These are phyloP conservation scores for Takashimella koratensis DNA, from an alignment of 1,284 basidiomycete species.

Conservation along the genomic window DNA sequence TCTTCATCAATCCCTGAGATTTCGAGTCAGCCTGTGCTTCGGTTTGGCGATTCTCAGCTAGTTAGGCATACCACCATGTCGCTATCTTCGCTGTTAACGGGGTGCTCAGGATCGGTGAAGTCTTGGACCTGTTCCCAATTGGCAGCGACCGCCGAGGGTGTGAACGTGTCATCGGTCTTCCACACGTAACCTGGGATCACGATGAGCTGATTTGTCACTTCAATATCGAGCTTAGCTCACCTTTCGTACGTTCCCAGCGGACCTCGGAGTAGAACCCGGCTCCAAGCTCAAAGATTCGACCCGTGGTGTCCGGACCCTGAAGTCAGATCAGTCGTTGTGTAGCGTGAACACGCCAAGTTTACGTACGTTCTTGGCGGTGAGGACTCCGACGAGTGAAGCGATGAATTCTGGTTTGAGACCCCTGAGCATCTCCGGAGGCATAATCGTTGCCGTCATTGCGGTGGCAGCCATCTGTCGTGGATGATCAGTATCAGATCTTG, in stretches of 20 bases:
- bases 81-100: slow-evolving; percentile 64
- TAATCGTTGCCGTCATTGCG: slow-evolving; percentile 88
- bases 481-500: not conserved
- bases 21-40: slow-evolving; percentile 13
- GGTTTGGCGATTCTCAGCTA: slow-evolving; percentile 7
- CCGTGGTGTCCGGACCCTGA: slow-evolving; percentile 75
- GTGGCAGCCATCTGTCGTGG: slow-evolving; percentile 75
- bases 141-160: slow-evolving; percentile 86
- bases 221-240: too few relatives aligned
- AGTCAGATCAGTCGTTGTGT: slow-evolving; percentile 53
- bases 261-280: slow-evolving; percentile 91
- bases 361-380: slow-evolving; percentile 47
- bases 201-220: not conserved
- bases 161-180: slow-evolving; percentile 83
- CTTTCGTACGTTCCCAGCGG: slow-evolving; percentile 88
- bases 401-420: slow-evolving; percentile 92
- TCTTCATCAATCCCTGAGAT: slow-evolving; percentile 4
- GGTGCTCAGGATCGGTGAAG: slow-evolving; percentile 69
- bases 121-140: slow-evolving; percentile 79
- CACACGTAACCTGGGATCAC: slow-evolving; percentile 64
- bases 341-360: not conserved
- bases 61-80: slow-evolving; percentile 56
- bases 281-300: slow-evolving; percentile 88
- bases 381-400: slow-evolving; percentile 79
- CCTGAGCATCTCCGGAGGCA: slow-evolving; percentile 95